phyloP scores from a whole-genome alignment of 192 early-diverging fungal genomes.

The Backusella luteola region DNA sequence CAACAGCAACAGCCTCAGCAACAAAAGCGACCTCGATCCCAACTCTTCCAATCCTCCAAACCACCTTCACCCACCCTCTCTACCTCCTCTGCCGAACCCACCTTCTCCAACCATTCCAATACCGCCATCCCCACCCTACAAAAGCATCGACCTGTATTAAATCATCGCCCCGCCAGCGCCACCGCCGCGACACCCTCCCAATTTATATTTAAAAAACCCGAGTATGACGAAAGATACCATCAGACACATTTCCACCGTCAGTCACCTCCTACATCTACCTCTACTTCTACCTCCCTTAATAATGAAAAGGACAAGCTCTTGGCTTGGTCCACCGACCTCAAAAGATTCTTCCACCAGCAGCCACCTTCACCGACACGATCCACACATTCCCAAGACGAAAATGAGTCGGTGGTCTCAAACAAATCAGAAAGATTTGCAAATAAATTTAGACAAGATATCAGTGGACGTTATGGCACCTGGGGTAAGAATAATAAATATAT shows the following conservation, averaged over 20 bases:
- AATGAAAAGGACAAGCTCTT: conserved; percentile 8
- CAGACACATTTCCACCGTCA: conserved; percentile 29
- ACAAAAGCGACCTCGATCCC: conserved; percentile 15
- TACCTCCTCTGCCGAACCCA: background rate
- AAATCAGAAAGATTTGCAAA: conserved; percentile 22
- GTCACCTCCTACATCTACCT: background rate
- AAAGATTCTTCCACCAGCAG: conserved; percentile 14
- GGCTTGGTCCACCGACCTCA: conserved; percentile 19
- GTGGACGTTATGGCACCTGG: conserved; percentile 27
- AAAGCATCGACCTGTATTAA: conserved; percentile 11
- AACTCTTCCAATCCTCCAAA: conserved; percentile 23
- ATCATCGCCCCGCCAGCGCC: conserved; percentile 19
- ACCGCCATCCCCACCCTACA: background rate
- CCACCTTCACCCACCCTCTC: conserved; percentile 26
- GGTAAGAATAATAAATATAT: background rate
- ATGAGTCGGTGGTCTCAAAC: background rate
- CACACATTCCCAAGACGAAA: conserved; percentile 12
- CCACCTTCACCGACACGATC: conserved; percentile 13
- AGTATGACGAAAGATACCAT: conserved; percentile 27
- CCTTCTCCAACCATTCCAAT: background rate
- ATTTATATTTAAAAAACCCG: conserved; percentile 31
- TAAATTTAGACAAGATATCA: conserved; percentile 24
- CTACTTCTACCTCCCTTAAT: background rate
- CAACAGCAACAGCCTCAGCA: background rate
- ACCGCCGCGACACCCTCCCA: conserved; percentile 14